These are phyloP conservation scores for Antrodiella citrinella DNA, from an alignment of 768 basidiomycete species.

Conservation along the genomic window DNA sequence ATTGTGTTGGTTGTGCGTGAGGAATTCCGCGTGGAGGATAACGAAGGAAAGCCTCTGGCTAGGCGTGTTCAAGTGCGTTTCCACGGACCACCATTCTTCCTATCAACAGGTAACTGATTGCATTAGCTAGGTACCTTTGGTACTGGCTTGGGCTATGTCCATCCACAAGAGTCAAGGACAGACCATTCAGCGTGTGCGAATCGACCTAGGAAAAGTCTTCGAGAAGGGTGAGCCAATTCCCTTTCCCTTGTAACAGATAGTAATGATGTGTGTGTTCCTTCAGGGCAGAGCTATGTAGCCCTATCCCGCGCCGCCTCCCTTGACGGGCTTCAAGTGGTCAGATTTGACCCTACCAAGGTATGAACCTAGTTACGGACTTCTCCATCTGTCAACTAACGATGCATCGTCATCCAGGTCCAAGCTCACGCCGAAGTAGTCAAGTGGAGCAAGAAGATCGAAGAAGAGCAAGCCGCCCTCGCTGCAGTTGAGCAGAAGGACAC, in stretches of 20 bases:
- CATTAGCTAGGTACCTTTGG: constrained; percentile 52
- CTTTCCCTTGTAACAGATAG: no score
- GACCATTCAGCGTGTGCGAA: constrained; percentile 56
- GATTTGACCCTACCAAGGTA: constrained; percentile 47
- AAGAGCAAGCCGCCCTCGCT: background rate
- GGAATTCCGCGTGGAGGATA: constrained; percentile 46
- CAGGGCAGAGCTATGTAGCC: constrained; percentile 42
- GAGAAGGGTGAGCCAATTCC: constrained; percentile 34
- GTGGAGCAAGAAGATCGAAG: constrained; percentile 30
- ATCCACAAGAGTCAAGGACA: constrained; percentile 78
- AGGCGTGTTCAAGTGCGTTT: constrained; percentile 33
- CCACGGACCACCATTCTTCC: no score
- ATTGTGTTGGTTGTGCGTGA: constrained; percentile 41
- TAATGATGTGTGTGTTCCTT: background rate
- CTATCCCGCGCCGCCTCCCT: constrained; percentile 45
- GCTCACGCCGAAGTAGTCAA: constrained; percentile 37
- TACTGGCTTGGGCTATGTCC: constrained; percentile 70
- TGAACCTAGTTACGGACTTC: background rate
- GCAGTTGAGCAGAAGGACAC: background rate
- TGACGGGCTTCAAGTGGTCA: constrained; percentile 45
- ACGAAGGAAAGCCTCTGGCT: constrained; percentile 40
- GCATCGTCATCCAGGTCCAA: constrained; percentile 25
- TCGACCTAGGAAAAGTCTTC: constrained; percentile 61
- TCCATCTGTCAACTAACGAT: background rate
- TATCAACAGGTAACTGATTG: background rate